These are phyloP conservation scores for Boechera stricta DNA, from an alignment of 345 rosid genomes.

Conservation along the genomic window DNA sequence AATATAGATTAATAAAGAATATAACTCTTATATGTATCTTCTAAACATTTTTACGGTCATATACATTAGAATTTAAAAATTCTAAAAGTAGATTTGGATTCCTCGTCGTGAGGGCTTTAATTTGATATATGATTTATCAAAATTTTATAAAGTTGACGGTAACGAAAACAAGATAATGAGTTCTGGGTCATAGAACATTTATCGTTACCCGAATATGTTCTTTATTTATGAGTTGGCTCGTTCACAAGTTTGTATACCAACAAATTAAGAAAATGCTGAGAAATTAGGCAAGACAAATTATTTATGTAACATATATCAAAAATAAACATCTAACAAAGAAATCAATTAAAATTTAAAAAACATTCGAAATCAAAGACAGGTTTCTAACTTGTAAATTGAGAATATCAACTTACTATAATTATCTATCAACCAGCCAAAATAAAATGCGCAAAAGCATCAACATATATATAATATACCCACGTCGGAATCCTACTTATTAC, in stretches of 20 bases:
- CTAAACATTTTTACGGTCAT: too few species aligned
- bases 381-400: conserved; percentile 3
- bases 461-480: not conserved
- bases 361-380: not conserved
- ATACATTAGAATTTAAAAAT: too few species aligned
- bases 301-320: not conserved
- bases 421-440: not conserved
- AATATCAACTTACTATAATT: not conserved
- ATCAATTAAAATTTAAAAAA: not conserved
- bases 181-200: too few species aligned
- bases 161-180: too few species aligned
- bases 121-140: too few species aligned
- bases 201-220: not conserved
- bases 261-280: not conserved
- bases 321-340: not conserved
- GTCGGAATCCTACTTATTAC: conserved; percentile 2
- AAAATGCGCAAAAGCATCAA: conserved; percentile 17
- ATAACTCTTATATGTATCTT: too few species aligned
- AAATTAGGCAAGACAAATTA: not conserved
- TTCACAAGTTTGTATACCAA: not conserved
- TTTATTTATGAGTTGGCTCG: not conserved
- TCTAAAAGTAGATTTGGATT: too few species aligned
- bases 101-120: too few species aligned
- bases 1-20: too few species aligned
- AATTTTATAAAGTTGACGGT: too few species aligned